Evolutionary conservation across 2,329 filamentous ascomycete genomes (phyloP).

Genomic region (Alternaria incomplexa): DNA sequence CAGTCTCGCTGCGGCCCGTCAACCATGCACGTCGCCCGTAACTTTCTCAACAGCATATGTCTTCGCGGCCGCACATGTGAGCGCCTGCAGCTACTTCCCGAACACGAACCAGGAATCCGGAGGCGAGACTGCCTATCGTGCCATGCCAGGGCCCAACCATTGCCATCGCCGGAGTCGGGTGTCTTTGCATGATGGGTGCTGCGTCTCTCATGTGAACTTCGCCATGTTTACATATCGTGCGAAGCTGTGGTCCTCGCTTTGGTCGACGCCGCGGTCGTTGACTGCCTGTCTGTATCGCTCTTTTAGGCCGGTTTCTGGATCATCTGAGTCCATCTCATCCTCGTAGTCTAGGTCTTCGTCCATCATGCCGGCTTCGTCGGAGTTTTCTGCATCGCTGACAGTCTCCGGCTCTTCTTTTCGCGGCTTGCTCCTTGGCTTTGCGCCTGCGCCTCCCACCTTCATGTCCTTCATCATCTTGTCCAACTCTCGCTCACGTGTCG

Average conservation of each 20-base stretch:
- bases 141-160: not conserved
- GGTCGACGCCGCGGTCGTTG: slow-evolving; percentile 53
- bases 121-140: slow-evolving; percentile 14
- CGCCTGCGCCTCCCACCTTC: slow-evolving; percentile 58
- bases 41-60: slow-evolving; percentile 7
- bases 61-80: slow-evolving; percentile 7
- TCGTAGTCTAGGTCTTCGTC: slow-evolving; percentile 58
- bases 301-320: slow-evolving; percentile 69
- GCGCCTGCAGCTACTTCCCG: slow-evolving; percentile 17
- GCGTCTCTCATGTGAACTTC: slow-evolving; percentile 39
- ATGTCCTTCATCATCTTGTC: slow-evolving; percentile 96
- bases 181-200: slow-evolving; percentile 6
- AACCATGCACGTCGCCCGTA: slow-evolving; percentile 1
- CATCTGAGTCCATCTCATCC: slow-evolving; percentile 64
- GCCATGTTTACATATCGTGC: slow-evolving; percentile 55
- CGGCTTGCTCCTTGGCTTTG: slow-evolving; percentile 44
- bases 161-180: slow-evolving; percentile 2
- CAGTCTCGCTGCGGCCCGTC: slow-evolving; percentile 8
- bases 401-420: slow-evolving; percentile 56
- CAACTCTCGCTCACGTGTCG: slow-evolving; percentile 77
- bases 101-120: slow-evolving; percentile 13
- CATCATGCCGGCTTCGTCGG: slow-evolving; percentile 59
- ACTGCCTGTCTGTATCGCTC: slow-evolving; percentile 79
- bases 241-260: slow-evolving; percentile 59
- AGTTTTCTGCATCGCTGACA: slow-evolving; percentile 59